Percentiles rank a stretch among this genome's conserved stretches.
Evolutionary conservation across 1,284 basidiomycete species (phyloP).

Genomic region (Wallemia hederae): DNA sequence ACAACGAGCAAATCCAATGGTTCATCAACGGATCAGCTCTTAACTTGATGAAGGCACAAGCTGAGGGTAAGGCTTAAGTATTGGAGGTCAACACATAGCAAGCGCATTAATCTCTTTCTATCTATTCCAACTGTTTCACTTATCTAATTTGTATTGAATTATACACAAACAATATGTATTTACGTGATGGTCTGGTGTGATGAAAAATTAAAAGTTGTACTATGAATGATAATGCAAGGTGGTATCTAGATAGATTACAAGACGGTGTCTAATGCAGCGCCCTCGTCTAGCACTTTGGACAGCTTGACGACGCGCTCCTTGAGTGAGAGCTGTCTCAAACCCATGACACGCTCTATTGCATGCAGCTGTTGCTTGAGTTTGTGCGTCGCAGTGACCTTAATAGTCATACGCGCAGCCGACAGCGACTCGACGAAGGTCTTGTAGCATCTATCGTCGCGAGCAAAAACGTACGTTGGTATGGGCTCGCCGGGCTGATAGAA

Average conservation of each 20-base stretch:
- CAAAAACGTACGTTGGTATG: not conserved
- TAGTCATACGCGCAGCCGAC: not conserved
- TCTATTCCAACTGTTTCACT: too few relatives aligned
- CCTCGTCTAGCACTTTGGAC: not conserved
- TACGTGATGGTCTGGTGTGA: too few relatives aligned
- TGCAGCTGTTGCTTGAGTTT: not conserved
- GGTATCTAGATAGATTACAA: not conserved
- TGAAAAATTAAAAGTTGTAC: too few relatives aligned
- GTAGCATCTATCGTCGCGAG: not conserved
- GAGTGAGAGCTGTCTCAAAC: not conserved
- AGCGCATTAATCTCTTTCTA: too few relatives aligned
- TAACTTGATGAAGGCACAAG: slow-evolving; percentile 21
- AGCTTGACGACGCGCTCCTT: not conserved
- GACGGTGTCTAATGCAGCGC: not conserved
- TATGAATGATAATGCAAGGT: not conserved
- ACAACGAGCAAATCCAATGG: slow-evolving; percentile 73
- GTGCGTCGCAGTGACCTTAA: not conserved
- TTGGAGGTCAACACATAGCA: not conserved
- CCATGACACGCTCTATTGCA: not conserved
- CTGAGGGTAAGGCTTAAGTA: slow-evolving; percentile 18
- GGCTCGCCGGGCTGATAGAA: not conserved
- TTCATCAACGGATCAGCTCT: slow-evolving; percentile 75
- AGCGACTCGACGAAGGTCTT: not conserved
- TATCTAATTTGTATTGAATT: too few relatives aligned
- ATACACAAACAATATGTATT: too few relatives aligned